Percentiles rank a stretch among this genome's conserved stretches.
Conservation (phyloP, 805 yeast genomes). For the Lipomyces starkeyi region DNA sequence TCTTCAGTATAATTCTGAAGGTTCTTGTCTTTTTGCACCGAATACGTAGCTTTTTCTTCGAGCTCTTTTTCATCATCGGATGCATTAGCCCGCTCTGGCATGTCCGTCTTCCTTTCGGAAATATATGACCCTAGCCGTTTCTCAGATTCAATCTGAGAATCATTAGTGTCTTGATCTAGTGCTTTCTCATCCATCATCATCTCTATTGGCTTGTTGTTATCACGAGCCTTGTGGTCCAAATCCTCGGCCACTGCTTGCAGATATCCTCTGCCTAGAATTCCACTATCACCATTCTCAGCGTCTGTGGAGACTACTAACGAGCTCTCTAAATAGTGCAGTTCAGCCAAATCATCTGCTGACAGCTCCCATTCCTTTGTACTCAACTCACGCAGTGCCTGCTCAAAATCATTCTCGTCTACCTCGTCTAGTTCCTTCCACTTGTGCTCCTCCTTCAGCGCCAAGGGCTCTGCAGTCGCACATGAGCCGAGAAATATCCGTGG, state of each 20-base stretch:
- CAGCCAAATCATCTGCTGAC: conserved; percentile 30
- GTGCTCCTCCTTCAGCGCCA: conserved; percentile 5
- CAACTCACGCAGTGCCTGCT: conserved; percentile 27
- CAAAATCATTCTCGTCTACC: conserved; percentile 32
- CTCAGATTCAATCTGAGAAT: conserved; percentile 10
- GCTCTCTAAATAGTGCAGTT: conserved; percentile 27
- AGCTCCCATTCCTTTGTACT: conserved; percentile 33
- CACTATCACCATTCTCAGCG: conserved; percentile 10
- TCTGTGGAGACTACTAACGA: conserved; percentile 21
- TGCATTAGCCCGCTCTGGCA: not conserved
- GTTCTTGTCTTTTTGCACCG: not conserved
- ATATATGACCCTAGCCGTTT: not conserved
- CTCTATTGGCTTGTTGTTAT: not conserved
- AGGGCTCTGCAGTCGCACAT: not conserved
- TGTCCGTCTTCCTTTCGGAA: not conserved
- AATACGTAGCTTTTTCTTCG: not conserved
- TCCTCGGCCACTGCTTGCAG: conserved; percentile 24
- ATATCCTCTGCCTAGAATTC: conserved; percentile 20
- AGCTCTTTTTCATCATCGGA: conserved; percentile 12
- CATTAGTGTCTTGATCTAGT: conserved; percentile 5
- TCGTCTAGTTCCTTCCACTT: conserved; percentile 22
- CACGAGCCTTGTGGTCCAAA: conserved; percentile 10
- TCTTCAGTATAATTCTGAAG: not conserved
- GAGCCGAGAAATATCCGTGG: conserved; percentile 16
- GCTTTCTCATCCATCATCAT: not conserved